Base-by-base conservation (phyloP, 805 yeast species). In the Starmerella ratchasimensis region DNA sequence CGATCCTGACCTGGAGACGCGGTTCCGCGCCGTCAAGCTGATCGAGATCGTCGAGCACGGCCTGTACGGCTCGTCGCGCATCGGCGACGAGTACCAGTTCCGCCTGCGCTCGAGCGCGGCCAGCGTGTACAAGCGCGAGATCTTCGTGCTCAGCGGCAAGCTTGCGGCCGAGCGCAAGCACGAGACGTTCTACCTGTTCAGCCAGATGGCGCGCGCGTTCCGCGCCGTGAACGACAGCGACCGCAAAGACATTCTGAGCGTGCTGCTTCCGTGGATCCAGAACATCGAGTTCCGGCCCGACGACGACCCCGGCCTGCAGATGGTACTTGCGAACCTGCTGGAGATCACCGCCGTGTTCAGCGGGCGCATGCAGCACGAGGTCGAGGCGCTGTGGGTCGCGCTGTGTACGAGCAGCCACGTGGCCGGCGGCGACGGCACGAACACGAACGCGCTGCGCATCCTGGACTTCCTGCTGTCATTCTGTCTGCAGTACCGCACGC, bases 331-430 rank as follows among this genome's bases (percentile, higher is more conserved):
- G 1, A 44, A 45, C 18, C 59, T 88, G 38, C 73, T 86, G 55
- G 96, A 82, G 48, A 77, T 90, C 28, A 83, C 96, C 0, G 73
- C 83, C 26, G 73, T 73, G 41, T 80, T 77, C 48, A 73, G 86
- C 36, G 76, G 77, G 33, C 64, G 66, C 11, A 73, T 82, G 47
- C 81, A 82, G 31, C 79, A 78, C 49, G 97, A 84, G 49, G 82
- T 90, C 9, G 96, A 86, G 55, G 93, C 93, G 0, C 58, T 90
- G 17, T 90, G 99, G 99, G 83, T 81, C 4, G 88, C 96, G 0
- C 62, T 90, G n/a, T 94, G 93, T 1, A 72, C 70, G 34, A 81
- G 79, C 4, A 68, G 70, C n/a, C n/a, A n/a, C n/a, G n/a, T n/a
- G n/a, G n/a, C n/a, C n/a, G n/a, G n/a, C n/a, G n/a, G n/a, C n/a